Percentiles rank a stretch among this genome's conserved stretches.
phyloP scores from a whole-genome alignment of 805 yeast species.

The Jamesozyma spencerorum region DNA sequence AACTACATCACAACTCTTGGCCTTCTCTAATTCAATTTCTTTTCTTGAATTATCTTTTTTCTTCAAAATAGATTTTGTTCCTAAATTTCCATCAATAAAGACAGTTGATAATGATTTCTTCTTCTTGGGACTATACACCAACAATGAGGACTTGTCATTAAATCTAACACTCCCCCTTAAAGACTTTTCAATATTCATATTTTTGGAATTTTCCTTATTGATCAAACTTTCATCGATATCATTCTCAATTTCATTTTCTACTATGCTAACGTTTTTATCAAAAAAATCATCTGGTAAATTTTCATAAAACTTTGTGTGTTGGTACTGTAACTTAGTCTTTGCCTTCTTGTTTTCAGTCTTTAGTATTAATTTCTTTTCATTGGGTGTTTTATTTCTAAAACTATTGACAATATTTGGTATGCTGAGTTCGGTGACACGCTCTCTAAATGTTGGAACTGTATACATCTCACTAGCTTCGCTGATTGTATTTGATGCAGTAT shows the following conservation, averaged over 20 bases:
- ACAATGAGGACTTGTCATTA: slow-evolving; percentile 4
- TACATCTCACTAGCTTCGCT: slow-evolving; percentile 8
- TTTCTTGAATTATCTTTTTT: slow-evolving; percentile 29
- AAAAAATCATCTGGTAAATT: slow-evolving; percentile 5
- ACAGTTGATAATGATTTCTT: neutral
- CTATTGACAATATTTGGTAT: slow-evolving; percentile 13
- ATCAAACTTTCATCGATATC: neutral
- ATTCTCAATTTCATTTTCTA: neutral
- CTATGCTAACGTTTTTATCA: neutral
- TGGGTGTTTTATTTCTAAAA: slow-evolving; percentile 13
- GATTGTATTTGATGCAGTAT: slow-evolving; percentile 2
- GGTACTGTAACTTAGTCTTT: slow-evolving; percentile 6
- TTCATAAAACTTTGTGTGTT: slow-evolving; percentile 16
- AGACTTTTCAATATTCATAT: neutral
- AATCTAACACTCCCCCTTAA: slow-evolving; percentile 4
- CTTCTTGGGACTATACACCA: slow-evolving; percentile 6
- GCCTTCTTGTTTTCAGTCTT: slow-evolving; percentile 4
- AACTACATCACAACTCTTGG: neutral
- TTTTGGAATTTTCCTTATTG: neutral
- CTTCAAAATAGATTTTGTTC: slow-evolving; percentile 32
- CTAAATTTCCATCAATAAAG: neutral
- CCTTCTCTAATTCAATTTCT: slow-evolving; percentile 31
- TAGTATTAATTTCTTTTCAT: slow-evolving; percentile 9
- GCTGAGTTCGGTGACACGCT: slow-evolving; percentile 7
- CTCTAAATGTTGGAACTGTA: slow-evolving; percentile 38